Conservation (phyloP, 2,329 filamentous ascomycete species). For the Chaetothyriales sp. region DNA sequence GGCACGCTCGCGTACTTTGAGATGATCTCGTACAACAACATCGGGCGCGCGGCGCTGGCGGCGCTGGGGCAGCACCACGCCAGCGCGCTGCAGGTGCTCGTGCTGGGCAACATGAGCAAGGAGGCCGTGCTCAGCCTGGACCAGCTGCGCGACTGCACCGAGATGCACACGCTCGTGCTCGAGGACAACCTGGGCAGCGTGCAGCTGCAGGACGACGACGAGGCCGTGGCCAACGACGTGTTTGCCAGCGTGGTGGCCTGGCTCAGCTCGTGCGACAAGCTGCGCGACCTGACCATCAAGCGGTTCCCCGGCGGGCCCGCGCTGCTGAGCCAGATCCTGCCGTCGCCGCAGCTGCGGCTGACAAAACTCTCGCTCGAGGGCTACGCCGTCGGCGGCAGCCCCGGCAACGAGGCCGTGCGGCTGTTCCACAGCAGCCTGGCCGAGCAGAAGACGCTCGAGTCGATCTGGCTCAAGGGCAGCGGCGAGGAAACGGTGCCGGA, state of each 20-base stretch:
- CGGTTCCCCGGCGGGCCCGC: constrained; percentile 37
- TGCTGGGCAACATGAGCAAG: constrained; percentile 33
- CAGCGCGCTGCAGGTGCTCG: constrained; percentile 35
- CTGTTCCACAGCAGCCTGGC: constrained; percentile 20
- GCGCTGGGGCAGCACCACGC: constrained; percentile 35
- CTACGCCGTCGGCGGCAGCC: constrained; percentile 16
- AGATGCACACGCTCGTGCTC: constrained; percentile 35
- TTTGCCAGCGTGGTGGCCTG: constrained; percentile 39
- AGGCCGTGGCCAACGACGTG: constrained; percentile 37
- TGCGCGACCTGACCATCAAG: constrained; percentile 37
- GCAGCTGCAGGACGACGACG: constrained; percentile 24
- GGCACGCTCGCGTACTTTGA: constrained; percentile 46
- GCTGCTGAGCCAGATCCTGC: constrained; percentile 19
- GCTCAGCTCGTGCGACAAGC: constrained; percentile 38
- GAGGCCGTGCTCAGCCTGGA: constrained; percentile 36
- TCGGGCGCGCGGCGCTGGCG: constrained; percentile 40
- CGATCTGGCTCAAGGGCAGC: constrained; percentile 21
- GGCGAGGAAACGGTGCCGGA: constrained; percentile 15
- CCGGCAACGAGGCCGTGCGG: constrained; percentile 8
- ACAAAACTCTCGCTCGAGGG: constrained; percentile 19
- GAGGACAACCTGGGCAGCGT: constrained; percentile 30
- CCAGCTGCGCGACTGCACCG: constrained; percentile 34
- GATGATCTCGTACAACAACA: constrained; percentile 39
- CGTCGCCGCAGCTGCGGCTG: constrained; percentile 18
- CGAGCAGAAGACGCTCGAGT: constrained; percentile 18